Evolutionary conservation across 768 basidiomycete species (phyloP).

Genomic region (Leucosporidium scottii): DNA sequence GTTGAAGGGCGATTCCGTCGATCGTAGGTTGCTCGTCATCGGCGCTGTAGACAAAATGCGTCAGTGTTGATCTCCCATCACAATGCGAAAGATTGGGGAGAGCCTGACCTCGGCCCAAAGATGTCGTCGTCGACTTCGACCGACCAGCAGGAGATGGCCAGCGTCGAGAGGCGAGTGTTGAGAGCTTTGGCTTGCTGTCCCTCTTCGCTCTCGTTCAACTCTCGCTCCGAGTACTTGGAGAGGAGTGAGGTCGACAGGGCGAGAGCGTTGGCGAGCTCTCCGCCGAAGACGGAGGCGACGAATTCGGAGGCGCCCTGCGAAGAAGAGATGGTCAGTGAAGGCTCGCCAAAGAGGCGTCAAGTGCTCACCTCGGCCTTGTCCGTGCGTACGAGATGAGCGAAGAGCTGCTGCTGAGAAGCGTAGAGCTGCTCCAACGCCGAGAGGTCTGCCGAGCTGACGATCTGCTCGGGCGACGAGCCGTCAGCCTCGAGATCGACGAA

Average conservation of each 20-base stretch:
- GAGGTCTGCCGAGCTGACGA: slow-evolving; percentile 50
- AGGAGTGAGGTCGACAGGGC: neutral
- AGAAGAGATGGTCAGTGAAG: neutral
- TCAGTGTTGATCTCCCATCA: too few relatives aligned
- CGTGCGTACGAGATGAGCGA: slow-evolving; percentile 60
- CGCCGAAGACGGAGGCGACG: slow-evolving; percentile 11
- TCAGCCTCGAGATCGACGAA: neutral
- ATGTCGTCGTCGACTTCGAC: slow-evolving; percentile 11
- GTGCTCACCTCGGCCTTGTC: slow-evolving; percentile 64
- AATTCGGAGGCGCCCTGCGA: slow-evolving; percentile 30
- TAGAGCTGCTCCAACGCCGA: slow-evolving; percentile 56
- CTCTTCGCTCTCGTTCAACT: neutral
- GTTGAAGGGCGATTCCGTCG: slow-evolving; percentile 64
- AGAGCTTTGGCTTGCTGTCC: neutral
- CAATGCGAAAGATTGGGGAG: too few relatives aligned
- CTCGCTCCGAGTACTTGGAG: neutral
- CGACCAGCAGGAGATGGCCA: slow-evolving; percentile 7
- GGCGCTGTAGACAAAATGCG: slow-evolving; percentile 48
- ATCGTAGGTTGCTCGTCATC: slow-evolving; percentile 64
- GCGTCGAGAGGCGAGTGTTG: neutral
- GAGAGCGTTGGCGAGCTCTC: slow-evolving; percentile 2
- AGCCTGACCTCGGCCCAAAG: slow-evolving; percentile 22
- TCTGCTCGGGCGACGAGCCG: slow-evolving; percentile 42
- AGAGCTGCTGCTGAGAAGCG: slow-evolving; percentile 59
- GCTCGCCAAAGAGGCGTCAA: neutral